These are phyloP conservation scores for Adiantum capillusveneris DNA, from an alignment of 75 land plant species.

Conservation along the genomic window DNA sequence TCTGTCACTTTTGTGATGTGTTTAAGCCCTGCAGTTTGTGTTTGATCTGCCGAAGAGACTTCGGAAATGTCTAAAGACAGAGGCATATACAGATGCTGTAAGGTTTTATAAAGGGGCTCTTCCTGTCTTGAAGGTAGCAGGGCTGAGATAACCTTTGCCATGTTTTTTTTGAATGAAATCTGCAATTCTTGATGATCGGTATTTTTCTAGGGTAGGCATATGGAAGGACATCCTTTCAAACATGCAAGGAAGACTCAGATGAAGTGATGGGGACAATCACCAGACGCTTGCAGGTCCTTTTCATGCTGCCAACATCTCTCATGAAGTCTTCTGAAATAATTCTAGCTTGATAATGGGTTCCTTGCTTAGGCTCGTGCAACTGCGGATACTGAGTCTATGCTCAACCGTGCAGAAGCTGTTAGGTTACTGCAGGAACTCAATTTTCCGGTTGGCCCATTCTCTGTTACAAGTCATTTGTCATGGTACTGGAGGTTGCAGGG, in stretches of 20 bases:
- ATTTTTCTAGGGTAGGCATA: constrained; percentile 50
- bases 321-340: no score
- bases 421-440: constrained; percentile 75
- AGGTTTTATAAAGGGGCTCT: constrained; percentile 76
- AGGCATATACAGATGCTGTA: constrained; percentile 91
- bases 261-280: constrained; percentile 60
- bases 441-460: constrained; percentile 47
- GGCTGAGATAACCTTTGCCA: no score
- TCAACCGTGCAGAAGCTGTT: constrained; percentile 87
- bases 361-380: constrained; percentile 50
- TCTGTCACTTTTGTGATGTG: constrained; percentile 6
- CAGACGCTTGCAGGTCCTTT: constrained; percentile 77
- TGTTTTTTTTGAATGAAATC: no score
- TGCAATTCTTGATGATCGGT: background rate
- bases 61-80: constrained; percentile 73
- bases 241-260: constrained; percentile 84
- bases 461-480: background rate
- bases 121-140: constrained; percentile 78
- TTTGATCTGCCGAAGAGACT: constrained; percentile 87
- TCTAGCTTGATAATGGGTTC: no score
- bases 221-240: constrained; percentile 83
- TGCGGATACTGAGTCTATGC: constrained; percentile 58
- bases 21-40: constrained; percentile 65
- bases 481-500: background rate
- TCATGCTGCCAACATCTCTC: no score